Conservation (phyloP, 768 basidiomycete species). For the Terana coerulea region DNA sequence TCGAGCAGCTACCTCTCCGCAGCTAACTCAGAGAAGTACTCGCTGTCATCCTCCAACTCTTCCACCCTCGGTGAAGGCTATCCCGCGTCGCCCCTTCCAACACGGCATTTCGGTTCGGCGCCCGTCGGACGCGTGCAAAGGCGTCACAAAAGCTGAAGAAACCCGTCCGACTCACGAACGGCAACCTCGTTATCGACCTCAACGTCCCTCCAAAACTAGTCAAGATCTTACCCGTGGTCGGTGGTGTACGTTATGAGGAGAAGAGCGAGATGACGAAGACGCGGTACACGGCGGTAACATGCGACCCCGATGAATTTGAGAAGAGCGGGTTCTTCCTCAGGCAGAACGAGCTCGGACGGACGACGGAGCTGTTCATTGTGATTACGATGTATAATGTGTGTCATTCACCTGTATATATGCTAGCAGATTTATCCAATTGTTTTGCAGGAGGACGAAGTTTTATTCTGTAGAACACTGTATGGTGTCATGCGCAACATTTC, state of each 20-base stretch:
- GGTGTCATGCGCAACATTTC: conserved; percentile 91
- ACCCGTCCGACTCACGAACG: conserved; percentile 80
- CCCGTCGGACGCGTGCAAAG: conserved; percentile 76
- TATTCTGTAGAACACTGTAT: conserved; percentile 91
- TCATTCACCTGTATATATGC: conserved; percentile 5
- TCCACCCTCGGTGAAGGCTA: background rate
- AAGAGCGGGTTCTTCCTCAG: conserved; percentile 78
- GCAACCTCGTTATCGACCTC: conserved; percentile 83
- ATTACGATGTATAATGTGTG: conserved; percentile 96
- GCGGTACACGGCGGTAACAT: conserved; percentile 86
- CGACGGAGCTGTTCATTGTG: conserved; percentile 90
- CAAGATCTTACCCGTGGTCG: conserved; percentile 53
- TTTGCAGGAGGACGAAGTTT: conserved; percentile 75
- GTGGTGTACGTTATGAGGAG: conserved; percentile 9
- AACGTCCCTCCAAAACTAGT: conserved; percentile 76
- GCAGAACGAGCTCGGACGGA: conserved; percentile 73
- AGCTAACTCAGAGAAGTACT: background rate
- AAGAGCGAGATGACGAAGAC: conserved; percentile 69
- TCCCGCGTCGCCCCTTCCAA: conserved; percentile 44
- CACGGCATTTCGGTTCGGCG: conserved; percentile 85
- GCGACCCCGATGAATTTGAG: conserved; percentile 91
- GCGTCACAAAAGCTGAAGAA: conserved; percentile 61
- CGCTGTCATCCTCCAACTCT: conserved; percentile 1
- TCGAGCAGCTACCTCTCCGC: background rate
- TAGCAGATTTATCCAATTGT: conserved; percentile 1